Base-by-base conservation (phyloP, 2,329 filamentous ascomycete species). In the Drechslerella dactyloides region DNA sequence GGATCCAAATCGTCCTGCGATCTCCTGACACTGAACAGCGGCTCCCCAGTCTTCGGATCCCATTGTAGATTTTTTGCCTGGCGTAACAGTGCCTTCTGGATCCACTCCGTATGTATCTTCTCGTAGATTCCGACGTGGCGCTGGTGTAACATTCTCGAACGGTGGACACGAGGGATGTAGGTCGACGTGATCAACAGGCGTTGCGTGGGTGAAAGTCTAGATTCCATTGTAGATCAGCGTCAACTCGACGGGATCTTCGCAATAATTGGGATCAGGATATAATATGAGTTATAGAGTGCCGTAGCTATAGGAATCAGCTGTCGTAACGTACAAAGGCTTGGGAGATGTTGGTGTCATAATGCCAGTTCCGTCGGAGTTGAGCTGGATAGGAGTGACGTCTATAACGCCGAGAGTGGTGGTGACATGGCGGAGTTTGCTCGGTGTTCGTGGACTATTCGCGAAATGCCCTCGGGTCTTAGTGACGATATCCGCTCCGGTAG, bases 31-130 rank as follows among this genome's bases (percentile, higher is more conserved):
- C 5, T 48, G 19, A 48, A 48, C 21, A 70, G 33, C 3, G 66
- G 66, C 35, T 70, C 66, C 15, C 66, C 66, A 33, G 53, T 70
- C 27, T 54, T 42, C 21, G 35, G 46, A 59, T 70, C 59, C 66
- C 66, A 70, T 17, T 59, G 11, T n/a, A 70, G 37, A 23, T 33
- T 27, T 30, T 64, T 70, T 53, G 33, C 48, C 30, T 63, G 59
- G 15, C 24, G 57, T 37, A 70, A 42, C 46, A 63, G 23, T 11
- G 66, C 66, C 48, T 64, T 63, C 4, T 46, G 53, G 21, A 70
- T 44, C 66, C 66, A 70, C 30, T 70, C 66, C 3, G 37, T 55
- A 21, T 70, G 66, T n/a, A 70, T 58, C 19, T 51, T 56, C 30
- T 70, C 66, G 46, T 70, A 70, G 1, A 70, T 17, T 1, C 66